These are phyloP conservation scores for Candida boidinii DNA, from an alignment of 805 yeast species.

Conservation along the genomic window DNA sequence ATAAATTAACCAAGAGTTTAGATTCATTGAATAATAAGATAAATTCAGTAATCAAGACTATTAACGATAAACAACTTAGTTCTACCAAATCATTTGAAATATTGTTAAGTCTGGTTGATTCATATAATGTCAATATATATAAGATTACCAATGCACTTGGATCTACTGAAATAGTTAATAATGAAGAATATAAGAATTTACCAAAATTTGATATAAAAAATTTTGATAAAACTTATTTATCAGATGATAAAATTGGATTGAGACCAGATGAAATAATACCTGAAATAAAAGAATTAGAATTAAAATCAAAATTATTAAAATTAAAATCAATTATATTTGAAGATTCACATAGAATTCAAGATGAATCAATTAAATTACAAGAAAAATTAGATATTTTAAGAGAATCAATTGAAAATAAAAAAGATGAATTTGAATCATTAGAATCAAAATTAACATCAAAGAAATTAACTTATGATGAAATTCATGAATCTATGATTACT, in stretches of 20 bases:
- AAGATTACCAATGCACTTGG: slow-evolving; percentile 30
- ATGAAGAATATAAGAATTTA: slow-evolving; percentile 10
- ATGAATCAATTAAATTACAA: slow-evolving; percentile 47
- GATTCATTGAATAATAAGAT: slow-evolving; percentile 34
- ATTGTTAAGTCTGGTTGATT: slow-evolving; percentile 42
- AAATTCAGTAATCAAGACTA: slow-evolving; percentile 34
- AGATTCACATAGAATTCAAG: slow-evolving; percentile 42
- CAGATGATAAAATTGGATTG: slow-evolving; percentile 35
- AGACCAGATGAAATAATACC: slow-evolving; percentile 34
- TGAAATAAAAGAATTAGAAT: slow-evolving; percentile 22
- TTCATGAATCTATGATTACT: slow-evolving; percentile 8
- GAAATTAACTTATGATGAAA: slow-evolving; percentile 9
- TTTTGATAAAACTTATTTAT: slow-evolving; percentile 16
- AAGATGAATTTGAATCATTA: slow-evolving; percentile 46
- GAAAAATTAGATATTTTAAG: slow-evolving; percentile 48
- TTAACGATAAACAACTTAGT: slow-evolving; percentile 41
- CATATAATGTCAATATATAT: slow-evolving; percentile 48
- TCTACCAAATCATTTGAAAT: slow-evolving; percentile 41
- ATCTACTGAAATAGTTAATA: slow-evolving; percentile 7
- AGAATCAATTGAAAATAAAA: slow-evolving; percentile 48
- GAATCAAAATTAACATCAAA: slow-evolving; percentile 38
- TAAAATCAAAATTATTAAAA: slow-evolving; percentile 28
- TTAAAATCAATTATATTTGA: slow-evolving; percentile 38
- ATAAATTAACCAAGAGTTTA: slow-evolving; percentile 43
- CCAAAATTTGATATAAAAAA: slow-evolving; percentile 15